A percentile compares a stretch with the other conserved stretches of the same genome.
phyloP scores from a whole-genome alignment of 495 filamentous ascomycete species.

The Durotheca rogersii region DNA sequence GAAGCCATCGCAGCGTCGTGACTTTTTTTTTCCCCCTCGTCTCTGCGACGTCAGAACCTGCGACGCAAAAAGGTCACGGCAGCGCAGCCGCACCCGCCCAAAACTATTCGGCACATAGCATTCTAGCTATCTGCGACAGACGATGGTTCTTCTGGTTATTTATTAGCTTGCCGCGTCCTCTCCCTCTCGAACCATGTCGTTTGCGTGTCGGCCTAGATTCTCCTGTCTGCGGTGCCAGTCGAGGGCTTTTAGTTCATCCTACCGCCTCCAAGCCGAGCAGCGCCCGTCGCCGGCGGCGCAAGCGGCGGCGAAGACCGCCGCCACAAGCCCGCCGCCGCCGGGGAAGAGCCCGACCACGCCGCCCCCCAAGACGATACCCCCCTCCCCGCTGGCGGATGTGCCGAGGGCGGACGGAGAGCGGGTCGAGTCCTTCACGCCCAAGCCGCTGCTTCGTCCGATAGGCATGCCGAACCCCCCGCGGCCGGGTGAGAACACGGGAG shows the following conservation, averaged over 20 bases:
- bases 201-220: conserved; percentile 25
- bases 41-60: background rate
- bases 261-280: conserved; percentile 40
- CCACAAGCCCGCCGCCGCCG: conserved; percentile 12
- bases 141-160: too few species aligned
- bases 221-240: conserved; percentile 51
- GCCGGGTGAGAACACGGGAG: conserved; percentile 75
- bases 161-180: conserved; percentile 15
- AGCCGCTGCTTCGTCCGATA: conserved; percentile 73
- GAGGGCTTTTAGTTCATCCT: conserved; percentile 48
- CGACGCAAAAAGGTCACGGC: background rate
- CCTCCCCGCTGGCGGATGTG: conserved; percentile 48
- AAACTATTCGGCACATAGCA: too few species aligned
- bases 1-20: background rate
- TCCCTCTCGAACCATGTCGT: conserved; percentile 17
- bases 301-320: conserved; percentile 23
- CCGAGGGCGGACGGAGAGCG: conserved; percentile 57
- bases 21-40: background rate
- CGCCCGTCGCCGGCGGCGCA: background rate
- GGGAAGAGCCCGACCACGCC: conserved; percentile 10
- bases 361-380: conserved; percentile 17
- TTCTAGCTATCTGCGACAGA: too few species aligned
- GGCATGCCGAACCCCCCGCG: conserved; percentile 71
- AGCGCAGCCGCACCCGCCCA: background rate
- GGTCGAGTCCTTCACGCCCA: conserved; percentile 62